These are phyloP conservation scores for Ricinus communis DNA, from an alignment of 345 rosid species.

Conservation along the genomic window DNA sequence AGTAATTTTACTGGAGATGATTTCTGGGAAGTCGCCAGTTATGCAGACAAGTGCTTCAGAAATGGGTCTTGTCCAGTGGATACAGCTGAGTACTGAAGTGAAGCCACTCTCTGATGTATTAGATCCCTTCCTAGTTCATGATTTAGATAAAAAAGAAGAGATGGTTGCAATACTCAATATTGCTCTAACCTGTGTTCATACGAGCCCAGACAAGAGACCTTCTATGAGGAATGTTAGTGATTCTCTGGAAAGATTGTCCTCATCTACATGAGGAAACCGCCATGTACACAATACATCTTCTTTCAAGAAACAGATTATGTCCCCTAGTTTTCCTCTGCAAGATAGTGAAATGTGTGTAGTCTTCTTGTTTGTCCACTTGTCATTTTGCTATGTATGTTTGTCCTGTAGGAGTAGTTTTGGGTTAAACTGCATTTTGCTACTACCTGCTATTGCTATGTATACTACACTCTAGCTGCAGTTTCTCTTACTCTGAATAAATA, in stretches of 20 bases:
- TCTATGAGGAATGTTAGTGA: constrained; percentile 27
- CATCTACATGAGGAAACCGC: background rate
- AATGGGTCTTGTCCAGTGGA: constrained; percentile 27
- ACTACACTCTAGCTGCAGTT: background rate
- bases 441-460: background rate
- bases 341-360: too few species aligned
- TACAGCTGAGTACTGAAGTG: constrained; percentile 27
- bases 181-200: constrained; percentile 28
- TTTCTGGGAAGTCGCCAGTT: constrained; percentile 27
- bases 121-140: constrained; percentile 28
- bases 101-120: constrained; percentile 23
- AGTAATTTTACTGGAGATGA: constrained; percentile 24
- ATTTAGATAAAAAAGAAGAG: constrained; percentile 15
- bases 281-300: too few species aligned
- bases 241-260: constrained; percentile 18
- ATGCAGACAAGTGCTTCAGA: constrained; percentile 19
- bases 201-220: constrained; percentile 30
- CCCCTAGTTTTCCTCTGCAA: too few species aligned
- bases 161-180: constrained; percentile 24
- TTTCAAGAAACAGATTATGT: too few species aligned
- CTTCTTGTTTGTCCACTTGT: too few species aligned
- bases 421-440: background rate
- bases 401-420: too few species aligned
- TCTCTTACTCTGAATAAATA: background rate
- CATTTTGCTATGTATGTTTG: too few species aligned